Evolutionary conservation across 306 rosid genomes (phyloP), one percentile per base, ranked within the genome.

Genomic region (Glycyrrhiza uralensis): DNA sequence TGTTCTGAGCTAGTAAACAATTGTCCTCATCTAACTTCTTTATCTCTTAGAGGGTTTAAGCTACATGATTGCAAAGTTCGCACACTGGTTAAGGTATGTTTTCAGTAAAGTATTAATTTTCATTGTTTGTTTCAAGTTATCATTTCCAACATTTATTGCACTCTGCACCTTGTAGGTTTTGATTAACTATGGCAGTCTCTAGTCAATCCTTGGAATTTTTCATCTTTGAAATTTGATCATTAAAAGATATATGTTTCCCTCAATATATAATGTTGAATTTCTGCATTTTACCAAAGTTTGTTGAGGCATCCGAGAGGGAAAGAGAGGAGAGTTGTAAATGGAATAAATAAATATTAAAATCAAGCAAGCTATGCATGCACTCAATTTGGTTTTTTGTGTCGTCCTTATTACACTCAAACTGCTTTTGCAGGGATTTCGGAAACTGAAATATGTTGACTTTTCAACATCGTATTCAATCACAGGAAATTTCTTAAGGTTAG

Each of bases 41-140:
- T 94, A 86, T 88, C 97, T 60, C 96, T 94, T 39, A 85, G 97
- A 85, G 99, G 99, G 79, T 91, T 89, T 84, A 94, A 89, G 85
- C 83, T 94, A 78, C 97, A 91, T 18, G 99, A 94, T 84, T 81
- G 64, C 56, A 94, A 94, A 85, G 91, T 94, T 69, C 95, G 99
- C 47, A 85, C 80, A 73, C 87, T 94, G 71, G 77, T 94, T 74
- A 94, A 94, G 97, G 99, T 94, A 82, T 33, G 77, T 60, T 78
- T 32, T 61, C 35, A 9, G 44, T 56, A 52, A 74, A 73, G 32
- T 61, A 5, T 17, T 36, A 23, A 54, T 17, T 39, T 64, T 46
- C 28, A 58, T 15, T 61, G 39, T 66, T 14, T 57, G 47, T n/a
- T 49, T 26, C 19, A 19, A 42, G 51, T 51, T 58, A 35, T 64